Percentiles rank a stretch among this genome's conserved stretches.
Evolutionary conservation across 2,329 filamentous ascomycete genomes (phyloP).

Genomic region (Alternaria ethzedia): DNA sequence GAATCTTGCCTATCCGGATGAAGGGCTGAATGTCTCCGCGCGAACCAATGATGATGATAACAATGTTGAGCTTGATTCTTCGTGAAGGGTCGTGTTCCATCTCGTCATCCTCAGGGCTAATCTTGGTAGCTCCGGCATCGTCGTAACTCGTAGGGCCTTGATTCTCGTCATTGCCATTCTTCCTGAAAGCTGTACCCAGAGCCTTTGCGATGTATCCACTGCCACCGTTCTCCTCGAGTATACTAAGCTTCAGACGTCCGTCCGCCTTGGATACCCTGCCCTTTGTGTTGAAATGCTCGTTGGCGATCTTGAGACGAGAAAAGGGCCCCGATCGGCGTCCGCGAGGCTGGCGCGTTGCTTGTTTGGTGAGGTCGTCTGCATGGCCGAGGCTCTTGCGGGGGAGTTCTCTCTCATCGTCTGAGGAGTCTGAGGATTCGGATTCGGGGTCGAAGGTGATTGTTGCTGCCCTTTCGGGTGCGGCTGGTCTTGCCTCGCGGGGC

Average conservation of each 20-base stretch:
- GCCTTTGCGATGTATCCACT: slow-evolving; percentile 77
- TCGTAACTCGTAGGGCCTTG: slow-evolving; percentile 33
- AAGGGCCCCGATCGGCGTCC: slow-evolving; percentile 45
- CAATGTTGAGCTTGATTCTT: slow-evolving; percentile 71
- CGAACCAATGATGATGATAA: slow-evolving; percentile 83
- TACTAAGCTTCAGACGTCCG: slow-evolving; percentile 73
- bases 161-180: slow-evolving; percentile 57
- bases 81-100: slow-evolving; percentile 41
- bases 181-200: slow-evolving; percentile 67
- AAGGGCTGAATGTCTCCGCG: slow-evolving; percentile 84
- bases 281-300: slow-evolving; percentile 69
- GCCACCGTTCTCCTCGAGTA: slow-evolving; percentile 70
- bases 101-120: slow-evolving; percentile 40
- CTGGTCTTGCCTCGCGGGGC: slow-evolving; percentile 14
- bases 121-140: slow-evolving; percentile 23
- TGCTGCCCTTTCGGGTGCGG: slow-evolving; percentile 23
- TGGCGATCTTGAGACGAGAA: slow-evolving; percentile 65
- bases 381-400: slow-evolving; percentile 25
- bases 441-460: slow-evolving; percentile 43
- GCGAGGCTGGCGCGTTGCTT: slow-evolving; percentile 13
- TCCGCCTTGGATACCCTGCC: slow-evolving; percentile 71
- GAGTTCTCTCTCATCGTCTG: slow-evolving; percentile 30
- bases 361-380: slow-evolving; percentile 11
- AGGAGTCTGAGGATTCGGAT: slow-evolving; percentile 29
- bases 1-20: slow-evolving; percentile 72